These are phyloP conservation scores for Cryptococcus floricola DNA, from an alignment of 1,284 basidiomycete genomes.

Conservation along the genomic window DNA sequence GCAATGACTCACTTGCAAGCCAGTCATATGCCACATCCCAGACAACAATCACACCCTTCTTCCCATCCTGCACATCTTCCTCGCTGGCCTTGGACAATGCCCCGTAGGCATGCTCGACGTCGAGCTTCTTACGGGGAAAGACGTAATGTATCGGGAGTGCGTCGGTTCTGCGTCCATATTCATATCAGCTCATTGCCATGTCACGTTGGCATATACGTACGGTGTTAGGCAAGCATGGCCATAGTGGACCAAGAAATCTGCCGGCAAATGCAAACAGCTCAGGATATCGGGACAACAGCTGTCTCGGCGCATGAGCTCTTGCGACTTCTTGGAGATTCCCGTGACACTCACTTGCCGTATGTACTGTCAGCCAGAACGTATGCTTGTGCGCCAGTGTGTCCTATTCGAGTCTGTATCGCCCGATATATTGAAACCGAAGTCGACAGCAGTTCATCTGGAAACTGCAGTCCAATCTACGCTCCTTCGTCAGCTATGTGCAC, in stretches of 20 bases:
- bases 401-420: constrained; percentile 60
- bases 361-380: constrained; percentile 96
- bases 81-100: constrained; percentile 22
- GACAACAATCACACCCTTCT: constrained; percentile 56
- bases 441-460: constrained; percentile 87
- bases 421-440: constrained; percentile 85
- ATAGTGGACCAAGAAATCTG: constrained; percentile 89
- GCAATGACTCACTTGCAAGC: constrained; percentile 55
- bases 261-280: constrained; percentile 88
- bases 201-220: constrained; percentile 50
- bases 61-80: constrained; percentile 24
- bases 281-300: constrained; percentile 98
- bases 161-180: constrained; percentile 34
- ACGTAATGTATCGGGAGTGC: constrained; percentile 50
- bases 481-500: not conserved
- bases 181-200: not conserved
- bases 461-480: constrained; percentile 80
- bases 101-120: constrained; percentile 27
- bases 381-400: constrained; percentile 53
- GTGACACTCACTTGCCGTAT: constrained; percentile 73
- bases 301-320: not conserved
- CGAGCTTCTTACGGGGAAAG: constrained; percentile 41
- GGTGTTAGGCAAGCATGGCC: constrained; percentile 87
- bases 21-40: constrained; percentile 83
- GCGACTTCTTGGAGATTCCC: not conserved